These are phyloP conservation scores for Purpureocillium lavendulum DNA, from an alignment of 2,329 filamentous ascomycete species.

Conservation along the genomic window DNA sequence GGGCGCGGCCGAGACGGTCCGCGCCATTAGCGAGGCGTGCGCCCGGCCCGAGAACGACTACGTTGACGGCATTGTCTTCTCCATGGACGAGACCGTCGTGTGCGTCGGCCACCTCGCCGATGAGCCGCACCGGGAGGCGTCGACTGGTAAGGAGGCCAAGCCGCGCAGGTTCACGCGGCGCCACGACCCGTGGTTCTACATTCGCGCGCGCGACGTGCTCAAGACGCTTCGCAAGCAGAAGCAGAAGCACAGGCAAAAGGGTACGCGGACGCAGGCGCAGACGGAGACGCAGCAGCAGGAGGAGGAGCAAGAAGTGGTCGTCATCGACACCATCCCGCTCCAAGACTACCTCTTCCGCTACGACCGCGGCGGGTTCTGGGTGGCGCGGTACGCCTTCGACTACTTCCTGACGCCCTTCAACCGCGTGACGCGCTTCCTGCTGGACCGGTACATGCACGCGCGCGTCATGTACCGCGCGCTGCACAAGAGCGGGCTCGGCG, in stretches of 20 bases:
- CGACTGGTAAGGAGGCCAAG: constrained; percentile 11
- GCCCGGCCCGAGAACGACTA: constrained; percentile 44
- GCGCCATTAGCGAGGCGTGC: constrained; percentile 36
- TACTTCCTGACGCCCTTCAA: constrained; percentile 62
- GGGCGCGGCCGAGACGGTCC: constrained; percentile 26
- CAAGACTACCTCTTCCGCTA: constrained; percentile 64
- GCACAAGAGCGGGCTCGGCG: constrained; percentile 51
- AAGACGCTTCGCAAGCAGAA: constrained; percentile 15
- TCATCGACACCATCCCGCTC: constrained; percentile 49
- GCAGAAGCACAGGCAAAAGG: not conserved
- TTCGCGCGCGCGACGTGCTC: constrained; percentile 47
- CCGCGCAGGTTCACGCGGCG: constrained; percentile 44
- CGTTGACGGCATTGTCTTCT: constrained; percentile 62
- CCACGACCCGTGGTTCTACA: constrained; percentile 65
- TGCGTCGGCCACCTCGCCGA: constrained; percentile 52
- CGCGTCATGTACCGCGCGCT: constrained; percentile 58
- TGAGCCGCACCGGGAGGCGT: constrained; percentile 19
- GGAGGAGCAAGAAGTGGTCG: constrained; percentile 7
- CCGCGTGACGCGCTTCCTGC: constrained; percentile 48
- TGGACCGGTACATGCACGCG: constrained; percentile 56
- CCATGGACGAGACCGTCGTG: constrained; percentile 44
- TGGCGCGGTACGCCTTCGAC: constrained; percentile 50
- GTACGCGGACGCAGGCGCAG: too few species aligned
- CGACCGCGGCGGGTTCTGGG: constrained; percentile 64
- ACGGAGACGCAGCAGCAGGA: not conserved